A percentile compares a stretch with the other conserved stretches of the same genome.
Conservation (phyloP, 768 basidiomycete genomes). For the Boletus patriciae region DNA sequence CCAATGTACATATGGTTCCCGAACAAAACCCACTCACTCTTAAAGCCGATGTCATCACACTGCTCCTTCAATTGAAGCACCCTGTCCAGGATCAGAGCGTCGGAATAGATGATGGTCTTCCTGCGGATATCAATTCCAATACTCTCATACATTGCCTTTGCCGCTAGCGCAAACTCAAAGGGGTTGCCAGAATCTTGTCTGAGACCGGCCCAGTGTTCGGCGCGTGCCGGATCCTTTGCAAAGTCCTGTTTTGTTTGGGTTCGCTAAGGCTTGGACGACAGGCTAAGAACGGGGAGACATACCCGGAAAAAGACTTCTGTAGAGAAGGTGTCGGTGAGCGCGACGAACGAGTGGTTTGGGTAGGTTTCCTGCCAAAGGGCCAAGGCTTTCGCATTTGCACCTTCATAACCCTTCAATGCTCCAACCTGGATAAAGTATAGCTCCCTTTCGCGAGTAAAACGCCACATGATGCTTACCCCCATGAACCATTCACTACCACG, state of each 20-base stretch:
- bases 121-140: constrained; percentile 65
- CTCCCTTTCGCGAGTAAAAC: neutral
- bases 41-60: constrained; percentile 71
- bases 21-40: constrained; percentile 39
- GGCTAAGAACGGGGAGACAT: constrained; percentile 8
- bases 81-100: constrained; percentile 71
- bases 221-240: constrained; percentile 52
- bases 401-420: constrained; percentile 79
- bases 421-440: constrained; percentile 54
- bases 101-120: constrained; percentile 83
- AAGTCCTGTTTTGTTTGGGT: constrained; percentile 50
- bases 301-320: constrained; percentile 83
- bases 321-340: constrained; percentile 95
- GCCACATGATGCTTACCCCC: constrained; percentile 50
- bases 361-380: constrained; percentile 86
- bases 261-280: neutral
- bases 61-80: constrained; percentile 68
- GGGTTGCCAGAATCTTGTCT: constrained; percentile 96
- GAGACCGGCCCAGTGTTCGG: constrained; percentile 73
- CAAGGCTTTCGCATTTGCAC: constrained; percentile 71
- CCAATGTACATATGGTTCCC: too few relatives aligned
- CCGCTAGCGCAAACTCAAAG: constrained; percentile 73
- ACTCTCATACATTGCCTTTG: constrained; percentile 66
- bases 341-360: constrained; percentile 58
- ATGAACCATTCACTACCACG: constrained; percentile 83